These are phyloP conservation scores for Gossypium gossypioides DNA, from an alignment of 441 rosid species.

Conservation along the genomic window DNA sequence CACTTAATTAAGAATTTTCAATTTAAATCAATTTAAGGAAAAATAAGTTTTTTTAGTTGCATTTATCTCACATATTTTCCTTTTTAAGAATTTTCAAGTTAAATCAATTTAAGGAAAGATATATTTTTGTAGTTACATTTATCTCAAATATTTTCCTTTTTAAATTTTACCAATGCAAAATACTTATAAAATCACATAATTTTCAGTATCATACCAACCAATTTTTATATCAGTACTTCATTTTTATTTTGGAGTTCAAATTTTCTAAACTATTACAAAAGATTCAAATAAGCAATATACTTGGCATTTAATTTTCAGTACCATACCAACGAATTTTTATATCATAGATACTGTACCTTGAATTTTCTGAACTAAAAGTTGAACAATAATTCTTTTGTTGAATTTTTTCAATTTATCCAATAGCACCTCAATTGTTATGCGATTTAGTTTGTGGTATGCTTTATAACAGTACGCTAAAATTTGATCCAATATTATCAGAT, in stretches of 20 bases:
- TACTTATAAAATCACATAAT: not conserved
- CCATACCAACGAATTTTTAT: not conserved
- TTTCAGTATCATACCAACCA: not conserved
- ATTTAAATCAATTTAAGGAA: not conserved
- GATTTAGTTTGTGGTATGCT: not conserved
- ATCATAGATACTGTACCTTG: not conserved
- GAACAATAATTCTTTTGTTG: not conserved
- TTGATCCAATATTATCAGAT: slow-evolving; percentile 12
- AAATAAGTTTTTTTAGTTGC: not conserved
- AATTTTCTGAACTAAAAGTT: not conserved
- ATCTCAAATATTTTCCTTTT: not conserved
- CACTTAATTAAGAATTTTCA: not conserved
- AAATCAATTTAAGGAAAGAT: not conserved
- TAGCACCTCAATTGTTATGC: not conserved
- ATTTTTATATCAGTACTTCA: not conserved
- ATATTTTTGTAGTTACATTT: not conserved
- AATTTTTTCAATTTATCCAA: not conserved
- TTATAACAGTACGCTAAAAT: slow-evolving; percentile 10
- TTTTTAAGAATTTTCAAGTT: no score
- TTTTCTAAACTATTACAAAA: not conserved
- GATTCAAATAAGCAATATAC: not conserved
- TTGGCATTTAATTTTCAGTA: not conserved
- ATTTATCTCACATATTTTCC: not conserved
- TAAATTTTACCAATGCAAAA: not conserved
- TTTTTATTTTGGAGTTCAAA: not conserved